Percentiles rank a stretch among this genome's conserved stretches.
Conservation (phyloP, 2,329 filamentous ascomycete species). For the Fusarium incarnatum region DNA sequence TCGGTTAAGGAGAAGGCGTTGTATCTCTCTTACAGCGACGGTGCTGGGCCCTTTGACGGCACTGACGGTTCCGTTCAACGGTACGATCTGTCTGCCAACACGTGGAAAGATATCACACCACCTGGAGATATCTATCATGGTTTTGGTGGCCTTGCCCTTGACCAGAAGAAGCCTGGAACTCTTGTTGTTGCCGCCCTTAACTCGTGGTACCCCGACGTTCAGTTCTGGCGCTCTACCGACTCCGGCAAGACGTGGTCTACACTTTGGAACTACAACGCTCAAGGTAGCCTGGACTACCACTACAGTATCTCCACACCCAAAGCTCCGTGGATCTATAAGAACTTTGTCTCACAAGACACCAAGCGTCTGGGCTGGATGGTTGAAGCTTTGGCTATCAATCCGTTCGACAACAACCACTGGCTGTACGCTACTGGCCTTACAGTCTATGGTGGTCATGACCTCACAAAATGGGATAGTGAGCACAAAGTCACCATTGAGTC, state of each 20-base stretch:
- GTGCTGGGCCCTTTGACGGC: slow-evolving; percentile 68
- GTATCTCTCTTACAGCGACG: slow-evolving; percentile 67
- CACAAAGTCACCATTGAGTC: slow-evolving; percentile 63
- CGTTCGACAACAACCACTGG: slow-evolving; percentile 69
- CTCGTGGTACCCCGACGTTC: slow-evolving; percentile 69
- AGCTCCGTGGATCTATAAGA: slow-evolving; percentile 65
- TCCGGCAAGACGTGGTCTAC: slow-evolving; percentile 65
- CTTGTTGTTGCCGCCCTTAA: slow-evolving; percentile 68
- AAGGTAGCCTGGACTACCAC: slow-evolving; percentile 59
- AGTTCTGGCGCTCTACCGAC: slow-evolving; percentile 66
- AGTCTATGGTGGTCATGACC: slow-evolving; percentile 64
- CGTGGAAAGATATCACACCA: slow-evolving; percentile 69
- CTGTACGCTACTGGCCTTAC: slow-evolving; percentile 70
- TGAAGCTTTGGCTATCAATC: slow-evolving; percentile 67
- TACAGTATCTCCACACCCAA: slow-evolving; percentile 60
- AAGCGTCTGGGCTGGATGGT: slow-evolving; percentile 72
- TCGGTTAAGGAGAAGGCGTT: slow-evolving; percentile 63
- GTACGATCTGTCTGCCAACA: slow-evolving; percentile 61
- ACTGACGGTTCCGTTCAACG: slow-evolving; percentile 64
- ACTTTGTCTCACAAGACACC: slow-evolving; percentile 59
- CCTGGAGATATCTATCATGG: slow-evolving; percentile 63
- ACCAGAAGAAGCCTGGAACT: slow-evolving; percentile 65
- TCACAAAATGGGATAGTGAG: slow-evolving; percentile 65
- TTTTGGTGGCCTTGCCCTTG: slow-evolving; percentile 67
- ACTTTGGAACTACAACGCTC: slow-evolving; percentile 64